phyloP scores from a whole-genome alignment of 202 grass and related monocot species.

The Brachypodium distachyon region DNA sequence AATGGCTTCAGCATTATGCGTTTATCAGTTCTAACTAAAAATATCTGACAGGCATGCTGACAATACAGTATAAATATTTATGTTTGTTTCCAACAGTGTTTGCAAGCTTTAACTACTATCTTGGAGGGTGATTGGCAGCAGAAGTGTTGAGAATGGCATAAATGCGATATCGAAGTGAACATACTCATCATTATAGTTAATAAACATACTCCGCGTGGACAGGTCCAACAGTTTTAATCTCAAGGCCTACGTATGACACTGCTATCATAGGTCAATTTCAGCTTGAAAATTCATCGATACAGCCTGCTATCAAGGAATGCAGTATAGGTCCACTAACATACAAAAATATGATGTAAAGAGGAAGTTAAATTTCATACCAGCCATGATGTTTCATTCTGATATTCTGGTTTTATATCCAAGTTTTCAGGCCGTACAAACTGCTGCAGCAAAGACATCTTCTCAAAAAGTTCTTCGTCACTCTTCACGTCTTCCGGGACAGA shows the following conservation, averaged over 20 bases:
- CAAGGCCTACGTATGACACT: background rate
- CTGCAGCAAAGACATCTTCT: constrained; percentile 90
- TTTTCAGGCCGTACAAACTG: constrained; percentile 89
- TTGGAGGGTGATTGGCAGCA: background rate
- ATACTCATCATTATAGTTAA: background rate
- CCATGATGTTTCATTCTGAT: constrained; percentile 97
- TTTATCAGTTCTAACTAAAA: background rate
- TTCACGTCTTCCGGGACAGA: constrained; percentile 88
- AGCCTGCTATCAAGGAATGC: background rate
- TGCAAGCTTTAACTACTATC: constrained; percentile 3
- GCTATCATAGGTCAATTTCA: background rate
- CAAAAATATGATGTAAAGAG: background rate
- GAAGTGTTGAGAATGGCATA: background rate
- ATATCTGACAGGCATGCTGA: background rate
- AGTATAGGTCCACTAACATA: background rate
- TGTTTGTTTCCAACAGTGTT: background rate
- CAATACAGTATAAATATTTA: background rate
- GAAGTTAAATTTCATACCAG: constrained; percentile 52
- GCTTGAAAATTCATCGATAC: background rate
- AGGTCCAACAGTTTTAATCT: background rate
- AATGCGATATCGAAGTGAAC: background rate
- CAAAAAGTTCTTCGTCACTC: constrained; percentile 86
- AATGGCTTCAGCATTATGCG: background rate
- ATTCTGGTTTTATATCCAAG: constrained; percentile 88
- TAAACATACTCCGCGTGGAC: background rate